Conservation (phyloP, 2,329 filamentous ascomycete genomes). For the Aspergillus fumigatus region DNA sequence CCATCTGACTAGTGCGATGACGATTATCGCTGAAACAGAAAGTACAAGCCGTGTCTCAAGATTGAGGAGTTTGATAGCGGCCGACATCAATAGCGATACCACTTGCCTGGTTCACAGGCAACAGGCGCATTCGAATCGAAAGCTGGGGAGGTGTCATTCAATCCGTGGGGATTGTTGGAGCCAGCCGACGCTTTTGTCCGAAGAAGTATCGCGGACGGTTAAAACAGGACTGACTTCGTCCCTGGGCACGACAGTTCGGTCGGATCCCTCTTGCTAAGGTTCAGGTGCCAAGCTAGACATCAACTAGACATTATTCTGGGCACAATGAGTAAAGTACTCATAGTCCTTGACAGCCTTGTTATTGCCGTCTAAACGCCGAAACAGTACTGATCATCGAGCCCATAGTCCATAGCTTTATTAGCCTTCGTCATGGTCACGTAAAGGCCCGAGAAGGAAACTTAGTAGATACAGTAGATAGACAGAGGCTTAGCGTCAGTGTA, state of each 20-base stretch:
- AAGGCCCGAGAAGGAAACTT: not conserved
- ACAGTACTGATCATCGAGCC: not conserved
- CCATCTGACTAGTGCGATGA: not conserved
- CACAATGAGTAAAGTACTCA: not conserved
- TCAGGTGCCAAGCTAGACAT: not conserved
- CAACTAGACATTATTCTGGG: not conserved
- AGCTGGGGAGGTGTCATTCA: not conserved
- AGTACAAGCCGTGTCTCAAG: slow-evolving; percentile 12
- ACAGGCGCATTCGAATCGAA: not conserved
- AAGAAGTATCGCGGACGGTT: not conserved
- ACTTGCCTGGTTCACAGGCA: not conserved
- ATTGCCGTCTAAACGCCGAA: not conserved
- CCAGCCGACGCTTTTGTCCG: not conserved
- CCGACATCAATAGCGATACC: not conserved
- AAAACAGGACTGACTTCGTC: not conserved
- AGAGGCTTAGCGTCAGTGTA: not conserved
- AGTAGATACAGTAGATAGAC: not conserved
- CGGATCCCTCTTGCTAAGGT: not conserved
- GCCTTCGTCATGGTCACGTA: not conserved
- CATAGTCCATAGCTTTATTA: not conserved
- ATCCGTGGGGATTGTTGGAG: not conserved
- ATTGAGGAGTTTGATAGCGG: slow-evolving; percentile 13
- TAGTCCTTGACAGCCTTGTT: not conserved
- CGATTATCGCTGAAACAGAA: slow-evolving; percentile 1
- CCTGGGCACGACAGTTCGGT: no score